phyloP scores from a whole-genome alignment of 192 early-diverging fungal genomes.

The Coemansia aciculifera region DNA sequence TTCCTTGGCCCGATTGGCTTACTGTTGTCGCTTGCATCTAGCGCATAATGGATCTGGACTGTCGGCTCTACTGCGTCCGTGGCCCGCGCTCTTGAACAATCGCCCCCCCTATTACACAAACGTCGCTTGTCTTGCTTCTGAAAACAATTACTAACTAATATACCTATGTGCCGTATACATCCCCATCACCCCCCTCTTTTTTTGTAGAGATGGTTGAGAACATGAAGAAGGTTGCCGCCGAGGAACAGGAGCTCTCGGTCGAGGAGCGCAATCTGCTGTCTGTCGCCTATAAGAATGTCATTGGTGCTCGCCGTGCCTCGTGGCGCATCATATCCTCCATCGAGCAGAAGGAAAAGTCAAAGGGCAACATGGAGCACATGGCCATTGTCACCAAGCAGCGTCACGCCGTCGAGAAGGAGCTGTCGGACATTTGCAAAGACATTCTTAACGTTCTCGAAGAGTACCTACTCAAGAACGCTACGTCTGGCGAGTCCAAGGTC shows the following conservation, averaged over 20 bases:
- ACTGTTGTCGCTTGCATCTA: background rate
- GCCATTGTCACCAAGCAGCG: slow-evolving; percentile 91
- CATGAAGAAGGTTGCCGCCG: slow-evolving; percentile 70
- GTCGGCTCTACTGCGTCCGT: background rate
- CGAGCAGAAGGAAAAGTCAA: slow-evolving; percentile 76
- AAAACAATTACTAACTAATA: slow-evolving; percentile 10
- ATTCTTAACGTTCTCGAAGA: slow-evolving; percentile 88
- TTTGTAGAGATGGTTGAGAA: slow-evolving; percentile 80
- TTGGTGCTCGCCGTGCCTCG: too few relatives aligned
- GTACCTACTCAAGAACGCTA: slow-evolving; percentile 82
- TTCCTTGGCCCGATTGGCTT: background rate
- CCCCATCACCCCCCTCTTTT: background rate
- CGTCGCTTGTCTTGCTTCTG: background rate
- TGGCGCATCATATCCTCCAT: too few relatives aligned
- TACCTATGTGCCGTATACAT: background rate
- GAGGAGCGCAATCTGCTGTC: slow-evolving; percentile 85
- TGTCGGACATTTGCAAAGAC: slow-evolving; percentile 92
- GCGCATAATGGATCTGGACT: background rate
- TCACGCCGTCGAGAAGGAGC: slow-evolving; percentile 89
- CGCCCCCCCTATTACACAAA: background rate
- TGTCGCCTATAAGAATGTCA: too few relatives aligned
- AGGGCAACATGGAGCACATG: slow-evolving; percentile 79
- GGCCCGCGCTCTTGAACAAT: background rate
- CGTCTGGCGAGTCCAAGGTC: slow-evolving; percentile 96
- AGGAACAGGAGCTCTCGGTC: slow-evolving; percentile 74